Evolutionary conservation across 2,329 filamentous ascomycete genomes (phyloP).

Genomic region (Alternaria sp.): DNA sequence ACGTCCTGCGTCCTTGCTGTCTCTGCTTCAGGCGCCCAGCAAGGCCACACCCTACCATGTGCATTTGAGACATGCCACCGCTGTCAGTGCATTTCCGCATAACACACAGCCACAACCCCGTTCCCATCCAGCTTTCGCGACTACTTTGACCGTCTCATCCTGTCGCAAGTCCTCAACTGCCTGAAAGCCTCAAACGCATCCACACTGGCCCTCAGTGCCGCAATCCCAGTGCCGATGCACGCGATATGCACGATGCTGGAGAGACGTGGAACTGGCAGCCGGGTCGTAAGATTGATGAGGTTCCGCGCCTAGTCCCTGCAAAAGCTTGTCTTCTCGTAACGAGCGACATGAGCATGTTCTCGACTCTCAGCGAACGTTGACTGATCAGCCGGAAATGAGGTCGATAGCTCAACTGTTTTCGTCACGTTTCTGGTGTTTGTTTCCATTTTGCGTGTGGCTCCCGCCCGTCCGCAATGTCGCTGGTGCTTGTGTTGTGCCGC

Average conservation of each 20-base stretch:
- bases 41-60: conserved; percentile 10
- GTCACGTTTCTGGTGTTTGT: neutral
- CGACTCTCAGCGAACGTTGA: conserved; percentile 10
- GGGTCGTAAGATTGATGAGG: conserved; percentile 11
- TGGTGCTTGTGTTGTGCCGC: conserved; percentile 1
- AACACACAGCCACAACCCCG: conserved; percentile 17
- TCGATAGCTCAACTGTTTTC: conserved; percentile 6
- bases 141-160: conserved; percentile 4
- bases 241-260: neutral
- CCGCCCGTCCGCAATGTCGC: neutral
- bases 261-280: neutral
- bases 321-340: conserved; percentile 3
- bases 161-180: neutral
- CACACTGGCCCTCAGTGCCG: conserved; percentile 4
- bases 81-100: conserved; percentile 13
- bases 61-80: conserved; percentile 7
- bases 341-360: conserved; percentile 5
- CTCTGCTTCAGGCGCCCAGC: neutral
- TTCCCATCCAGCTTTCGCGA: neutral
- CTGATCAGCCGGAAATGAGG: conserved; percentile 18
- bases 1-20: neutral
- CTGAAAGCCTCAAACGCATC: neutral
- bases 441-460: neutral
- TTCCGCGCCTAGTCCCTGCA: conserved; percentile 3
- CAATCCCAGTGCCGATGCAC: conserved; percentile 1